A percentile compares a stretch with the other conserved stretches of the same genome.
Evolutionary conservation across 2,329 filamentous ascomycete genomes (phyloP).

Genomic region (Metarhizium humberi): DNA sequence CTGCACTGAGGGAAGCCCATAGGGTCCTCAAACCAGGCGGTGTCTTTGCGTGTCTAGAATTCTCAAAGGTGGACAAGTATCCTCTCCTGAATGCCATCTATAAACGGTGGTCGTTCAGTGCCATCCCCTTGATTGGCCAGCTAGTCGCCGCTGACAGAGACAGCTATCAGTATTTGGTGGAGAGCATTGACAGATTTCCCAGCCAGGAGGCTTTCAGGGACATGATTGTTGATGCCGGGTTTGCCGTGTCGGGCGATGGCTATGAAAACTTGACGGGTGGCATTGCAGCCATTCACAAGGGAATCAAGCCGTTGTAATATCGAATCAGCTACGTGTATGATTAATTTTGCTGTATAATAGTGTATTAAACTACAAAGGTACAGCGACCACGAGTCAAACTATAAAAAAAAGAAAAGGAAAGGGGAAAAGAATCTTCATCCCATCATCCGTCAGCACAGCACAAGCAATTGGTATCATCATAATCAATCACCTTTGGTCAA

Average conservation of each 20-base stretch:
- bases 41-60: constrained; percentile 94
- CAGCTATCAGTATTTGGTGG: constrained; percentile 96
- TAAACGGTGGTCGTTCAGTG: constrained; percentile 91
- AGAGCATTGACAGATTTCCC: constrained; percentile 93
- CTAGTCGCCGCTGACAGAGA: constrained; percentile 88
- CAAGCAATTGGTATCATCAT: not conserved
- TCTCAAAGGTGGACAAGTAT: constrained; percentile 72
- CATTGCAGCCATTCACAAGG: constrained; percentile 93
- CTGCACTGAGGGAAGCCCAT: constrained; percentile 72
- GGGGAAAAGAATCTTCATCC: too few relatives aligned
- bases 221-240: constrained; percentile 79
- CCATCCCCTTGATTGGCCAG: constrained; percentile 92
- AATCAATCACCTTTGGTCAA: not conserved
- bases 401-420: too few relatives aligned
- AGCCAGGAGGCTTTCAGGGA: constrained; percentile 73
- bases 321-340: not conserved
- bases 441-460: not conserved
- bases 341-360: not conserved
- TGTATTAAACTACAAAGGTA: constrained; percentile 11
- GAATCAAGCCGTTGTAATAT: constrained; percentile 63
- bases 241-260: constrained; percentile 69
- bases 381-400: constrained; percentile 6
- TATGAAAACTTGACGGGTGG: constrained; percentile 90
- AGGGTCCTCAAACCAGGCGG: constrained; percentile 89
- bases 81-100: constrained; percentile 76